Conservation (phyloP, 495 filamentous ascomycete species). For the Penicillium cosmopolitanum region DNA sequence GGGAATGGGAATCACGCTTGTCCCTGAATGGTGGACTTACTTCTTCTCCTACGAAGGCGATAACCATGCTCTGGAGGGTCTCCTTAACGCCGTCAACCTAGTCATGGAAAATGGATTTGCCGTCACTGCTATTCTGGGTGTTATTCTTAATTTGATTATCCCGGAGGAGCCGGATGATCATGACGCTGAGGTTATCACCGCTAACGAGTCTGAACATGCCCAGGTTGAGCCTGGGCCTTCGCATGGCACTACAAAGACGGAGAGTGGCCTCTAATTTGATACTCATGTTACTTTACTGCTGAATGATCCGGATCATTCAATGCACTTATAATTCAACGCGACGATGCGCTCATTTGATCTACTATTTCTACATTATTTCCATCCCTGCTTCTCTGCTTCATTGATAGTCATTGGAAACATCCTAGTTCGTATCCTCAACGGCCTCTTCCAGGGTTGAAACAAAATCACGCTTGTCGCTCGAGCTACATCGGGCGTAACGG, state of each 20-base stretch:
- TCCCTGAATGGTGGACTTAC: slow-evolving; percentile 74
- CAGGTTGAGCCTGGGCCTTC: slow-evolving; percentile 8
- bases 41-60: slow-evolving; percentile 76
- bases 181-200: slow-evolving; percentile 34
- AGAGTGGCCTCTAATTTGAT: background rate
- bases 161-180: slow-evolving; percentile 72
- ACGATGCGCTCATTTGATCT: too few relatives aligned
- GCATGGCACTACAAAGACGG: background rate
- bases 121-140: slow-evolving; percentile 69
- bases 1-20: slow-evolving; percentile 80
- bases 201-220: slow-evolving; percentile 21
- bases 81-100: slow-evolving; percentile 80
- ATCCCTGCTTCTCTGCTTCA: too few relatives aligned
- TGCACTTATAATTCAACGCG: background rate
- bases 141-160: slow-evolving; percentile 74
- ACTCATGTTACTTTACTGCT: background rate
- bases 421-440: background rate
- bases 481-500: slow-evolving; percentile 1
- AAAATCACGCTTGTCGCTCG: slow-evolving; percentile 1
- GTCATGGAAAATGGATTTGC: slow-evolving; percentile 73
- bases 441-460: background rate
- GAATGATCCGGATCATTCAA: background rate
- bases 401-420: background rate
- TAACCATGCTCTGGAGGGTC: slow-evolving; percentile 72
- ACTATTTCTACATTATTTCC: too few relatives aligned